phyloP scores from a whole-genome alignment of 163 green algal genomes.

The Botryococcus braunii region DNA sequence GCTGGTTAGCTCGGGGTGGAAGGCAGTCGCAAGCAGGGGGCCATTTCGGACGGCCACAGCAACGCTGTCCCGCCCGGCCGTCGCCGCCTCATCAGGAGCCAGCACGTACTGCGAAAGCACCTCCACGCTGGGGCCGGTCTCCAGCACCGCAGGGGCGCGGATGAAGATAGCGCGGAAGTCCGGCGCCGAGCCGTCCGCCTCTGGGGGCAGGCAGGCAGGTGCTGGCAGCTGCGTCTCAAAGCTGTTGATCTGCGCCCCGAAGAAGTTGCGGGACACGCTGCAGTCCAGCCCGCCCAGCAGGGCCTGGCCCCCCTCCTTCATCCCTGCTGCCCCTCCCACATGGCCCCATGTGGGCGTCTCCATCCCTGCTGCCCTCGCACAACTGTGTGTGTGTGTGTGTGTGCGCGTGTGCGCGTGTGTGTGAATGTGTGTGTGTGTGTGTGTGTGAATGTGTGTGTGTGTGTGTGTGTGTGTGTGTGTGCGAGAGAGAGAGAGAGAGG shows the following conservation, averaged over 20 bases:
- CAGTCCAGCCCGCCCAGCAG: conserved; percentile 90
- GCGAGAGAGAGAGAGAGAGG: too few species aligned
- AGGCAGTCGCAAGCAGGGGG: conserved; percentile 87
- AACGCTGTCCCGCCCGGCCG: conserved; percentile 44
- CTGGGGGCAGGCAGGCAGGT: conserved; percentile 41
- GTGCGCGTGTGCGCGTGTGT: not conserved
- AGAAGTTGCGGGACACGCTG: conserved; percentile 94
- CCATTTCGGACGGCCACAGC: conserved; percentile 77
- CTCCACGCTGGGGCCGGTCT: conserved; percentile 57
- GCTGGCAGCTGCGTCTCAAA: conserved; percentile 73
- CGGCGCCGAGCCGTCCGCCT: conserved; percentile 17
- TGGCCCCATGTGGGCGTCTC: not conserved
- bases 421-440: not conserved
- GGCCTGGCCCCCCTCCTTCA: conserved; percentile 89
- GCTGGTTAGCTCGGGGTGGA: conserved; percentile 95
- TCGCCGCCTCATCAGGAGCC: conserved; percentile 25
- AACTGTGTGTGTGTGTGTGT: not conserved
- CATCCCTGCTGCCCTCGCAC: not conserved
- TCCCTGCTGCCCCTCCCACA: conserved; percentile 49
- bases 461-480: too few species aligned
- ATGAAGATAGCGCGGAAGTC: conserved; percentile 95
- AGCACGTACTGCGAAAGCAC: conserved; percentile 63
- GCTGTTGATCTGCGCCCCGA: conserved; percentile 82
- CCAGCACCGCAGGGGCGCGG: conserved; percentile 77
- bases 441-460: conserved; percentile 4